A percentile compares a stretch with the other conserved stretches of the same genome.
Evolutionary conservation across 1,284 basidiomycete species (phyloP).

Genomic region (Peniophora sp.): DNA sequence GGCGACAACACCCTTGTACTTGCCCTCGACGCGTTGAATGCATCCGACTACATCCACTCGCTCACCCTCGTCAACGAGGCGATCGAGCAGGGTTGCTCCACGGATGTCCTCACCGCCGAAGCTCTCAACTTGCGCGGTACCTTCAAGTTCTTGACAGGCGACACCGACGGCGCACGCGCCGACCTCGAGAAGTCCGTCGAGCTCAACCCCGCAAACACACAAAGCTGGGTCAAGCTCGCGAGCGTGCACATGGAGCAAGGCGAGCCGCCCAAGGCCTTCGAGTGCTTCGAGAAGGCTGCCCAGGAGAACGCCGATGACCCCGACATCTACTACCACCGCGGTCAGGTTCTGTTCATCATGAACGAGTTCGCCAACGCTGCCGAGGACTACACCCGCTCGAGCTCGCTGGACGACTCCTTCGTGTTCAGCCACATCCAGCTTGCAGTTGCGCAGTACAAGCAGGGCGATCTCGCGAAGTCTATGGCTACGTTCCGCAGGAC

Average conservation of each 20-base stretch:
- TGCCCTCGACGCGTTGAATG: slow-evolving; percentile 79
- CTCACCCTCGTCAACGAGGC: slow-evolving; percentile 80
- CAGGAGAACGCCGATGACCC: slow-evolving; percentile 80
- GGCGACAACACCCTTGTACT: slow-evolving; percentile 84
- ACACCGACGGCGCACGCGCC: slow-evolving; percentile 77
- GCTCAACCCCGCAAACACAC: slow-evolving; percentile 73
- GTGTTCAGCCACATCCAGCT: slow-evolving; percentile 96
- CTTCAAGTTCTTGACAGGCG: slow-evolving; percentile 91
- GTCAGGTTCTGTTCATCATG: slow-evolving; percentile 97
- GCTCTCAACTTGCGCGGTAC: slow-evolving; percentile 93
- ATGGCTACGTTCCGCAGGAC: slow-evolving; percentile 88
- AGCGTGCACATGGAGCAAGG: slow-evolving; percentile 97
- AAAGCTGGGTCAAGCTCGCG: slow-evolving; percentile 95
- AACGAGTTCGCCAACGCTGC: slow-evolving; percentile 84
- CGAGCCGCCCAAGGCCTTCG: slow-evolving; percentile 74
- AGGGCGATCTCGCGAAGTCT: slow-evolving; percentile 67
- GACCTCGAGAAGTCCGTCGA: slow-evolving; percentile 80
- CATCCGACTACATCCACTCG: slow-evolving; percentile 84
- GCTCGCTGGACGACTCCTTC: slow-evolving; percentile 74
- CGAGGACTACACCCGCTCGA: slow-evolving; percentile 86
- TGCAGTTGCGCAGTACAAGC: slow-evolving; percentile 96
- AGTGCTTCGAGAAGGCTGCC: slow-evolving; percentile 89
- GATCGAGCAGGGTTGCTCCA: slow-evolving; percentile 82
- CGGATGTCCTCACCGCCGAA: slow-evolving; percentile 72
- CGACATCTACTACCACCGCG: slow-evolving; percentile 98